These are phyloP conservation scores for Psilocybe cyanescens DNA, from an alignment of 768 basidiomycete species.

Conservation along the genomic window DNA sequence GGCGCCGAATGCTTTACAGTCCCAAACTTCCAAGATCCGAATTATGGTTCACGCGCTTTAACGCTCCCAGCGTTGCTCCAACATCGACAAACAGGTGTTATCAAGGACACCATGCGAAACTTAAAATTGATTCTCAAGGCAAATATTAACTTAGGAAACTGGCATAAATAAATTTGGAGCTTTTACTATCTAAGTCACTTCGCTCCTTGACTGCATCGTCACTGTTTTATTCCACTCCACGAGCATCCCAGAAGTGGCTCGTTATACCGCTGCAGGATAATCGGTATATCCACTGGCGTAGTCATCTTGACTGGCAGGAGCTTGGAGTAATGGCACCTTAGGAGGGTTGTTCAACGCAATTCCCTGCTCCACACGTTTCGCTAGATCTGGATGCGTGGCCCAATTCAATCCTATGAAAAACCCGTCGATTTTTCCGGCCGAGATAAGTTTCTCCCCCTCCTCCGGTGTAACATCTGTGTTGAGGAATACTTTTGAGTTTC, in stretches of 20 bases:
- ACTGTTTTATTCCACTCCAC: neutral
- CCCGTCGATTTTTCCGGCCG: neutral
- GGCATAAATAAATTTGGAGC: too few relatives aligned
- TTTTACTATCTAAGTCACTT: too few relatives aligned
- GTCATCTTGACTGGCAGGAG: neutral
- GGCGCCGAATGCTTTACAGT: too few relatives aligned
- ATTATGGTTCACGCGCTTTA: too few relatives aligned
- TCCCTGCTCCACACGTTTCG: constrained; percentile 2
- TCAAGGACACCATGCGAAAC: too few relatives aligned
- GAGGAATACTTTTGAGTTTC: constrained; percentile 6
- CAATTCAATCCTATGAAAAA: neutral
- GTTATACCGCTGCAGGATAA: neutral
- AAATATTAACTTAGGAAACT: too few relatives aligned
- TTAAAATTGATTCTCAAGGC: too few relatives aligned
- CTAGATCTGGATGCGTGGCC: constrained; percentile 5
- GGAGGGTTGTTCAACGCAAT: constrained; percentile 1
- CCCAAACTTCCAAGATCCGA: too few relatives aligned
- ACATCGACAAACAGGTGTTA: too few relatives aligned
- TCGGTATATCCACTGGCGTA: constrained; percentile 4
- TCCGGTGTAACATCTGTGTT: constrained; percentile 5
- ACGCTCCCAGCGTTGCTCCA: too few relatives aligned
- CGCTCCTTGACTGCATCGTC: too few relatives aligned
- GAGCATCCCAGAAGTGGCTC: neutral
- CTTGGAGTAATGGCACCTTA: neutral
- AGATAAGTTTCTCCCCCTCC: constrained; percentile 6